These are phyloP conservation scores for Cladosporium sp. DNA, from an alignment of 2,329 filamentous ascomycete genomes.

Conservation along the genomic window DNA sequence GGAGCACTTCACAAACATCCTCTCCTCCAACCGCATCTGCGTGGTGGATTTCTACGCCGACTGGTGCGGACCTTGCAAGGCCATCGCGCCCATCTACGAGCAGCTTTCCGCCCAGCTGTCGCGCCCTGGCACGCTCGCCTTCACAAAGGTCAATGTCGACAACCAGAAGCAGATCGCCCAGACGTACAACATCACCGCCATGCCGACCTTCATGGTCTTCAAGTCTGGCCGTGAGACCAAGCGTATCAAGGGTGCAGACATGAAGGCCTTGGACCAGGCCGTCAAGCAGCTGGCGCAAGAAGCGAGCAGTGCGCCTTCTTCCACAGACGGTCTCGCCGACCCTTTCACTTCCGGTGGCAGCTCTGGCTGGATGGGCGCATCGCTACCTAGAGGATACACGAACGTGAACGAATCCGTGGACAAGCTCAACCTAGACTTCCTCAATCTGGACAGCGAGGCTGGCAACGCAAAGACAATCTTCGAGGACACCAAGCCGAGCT, in stretches of 20 bases:
- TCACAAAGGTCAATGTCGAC: slow-evolving; percentile 85
- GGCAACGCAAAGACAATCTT: slow-evolving; percentile 75
- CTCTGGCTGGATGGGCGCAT: slow-evolving; percentile 68
- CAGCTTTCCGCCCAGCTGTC: slow-evolving; percentile 71
- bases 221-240: slow-evolving; percentile 40
- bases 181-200: slow-evolving; percentile 72
- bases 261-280: slow-evolving; percentile 66
- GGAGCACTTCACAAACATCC: slow-evolving; percentile 64
- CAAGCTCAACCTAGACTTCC: slow-evolving; percentile 73
- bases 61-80: slow-evolving; percentile 82
- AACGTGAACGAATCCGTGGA: slow-evolving; percentile 86
- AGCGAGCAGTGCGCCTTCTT: slow-evolving; percentile 45
- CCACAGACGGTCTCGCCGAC: neutral
- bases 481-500: slow-evolving; percentile 63
- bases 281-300: slow-evolving; percentile 71
- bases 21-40: slow-evolving; percentile 74
- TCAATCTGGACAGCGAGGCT: slow-evolving; percentile 80
- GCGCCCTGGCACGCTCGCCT: slow-evolving; percentile 71
- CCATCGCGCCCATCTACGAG: slow-evolving; percentile 81
- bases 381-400: slow-evolving; percentile 74
- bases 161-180: slow-evolving; percentile 70
- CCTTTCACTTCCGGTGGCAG: slow-evolving; percentile 38
- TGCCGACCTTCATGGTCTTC: slow-evolving; percentile 87
- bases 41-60: slow-evolving; percentile 89
- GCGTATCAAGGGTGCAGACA: slow-evolving; percentile 65